Conservation (phyloP, 495 filamentous ascomycete genomes). For the Cercophora scortea region DNA sequence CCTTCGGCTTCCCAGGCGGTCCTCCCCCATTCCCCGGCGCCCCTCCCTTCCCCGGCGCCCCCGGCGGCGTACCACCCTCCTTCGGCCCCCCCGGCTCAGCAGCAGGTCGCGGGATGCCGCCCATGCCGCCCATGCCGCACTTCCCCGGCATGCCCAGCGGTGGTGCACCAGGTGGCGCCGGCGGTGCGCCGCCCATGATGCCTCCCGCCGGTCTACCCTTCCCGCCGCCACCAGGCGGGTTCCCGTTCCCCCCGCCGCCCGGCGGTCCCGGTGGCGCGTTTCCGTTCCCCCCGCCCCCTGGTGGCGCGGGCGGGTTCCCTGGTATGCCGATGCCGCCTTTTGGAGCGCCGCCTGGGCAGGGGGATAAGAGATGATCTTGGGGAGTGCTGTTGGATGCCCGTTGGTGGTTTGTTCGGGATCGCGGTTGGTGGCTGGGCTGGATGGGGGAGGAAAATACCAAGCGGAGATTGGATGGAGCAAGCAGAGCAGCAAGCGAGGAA, state of each 20-base stretch:
- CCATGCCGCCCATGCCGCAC: slow-evolving; percentile 50
- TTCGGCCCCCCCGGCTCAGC: slow-evolving; percentile 2
- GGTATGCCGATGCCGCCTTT: background rate
- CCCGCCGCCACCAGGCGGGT: slow-evolving; percentile 31
- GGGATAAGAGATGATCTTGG: background rate
- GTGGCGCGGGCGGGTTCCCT: background rate
- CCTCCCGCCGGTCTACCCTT: slow-evolving; percentile 31
- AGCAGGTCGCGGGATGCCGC: slow-evolving; percentile 41
- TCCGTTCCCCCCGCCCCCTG: slow-evolving; percentile 21
- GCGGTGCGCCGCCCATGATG: slow-evolving; percentile 24
- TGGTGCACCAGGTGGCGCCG: background rate
- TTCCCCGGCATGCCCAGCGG: slow-evolving; percentile 49
- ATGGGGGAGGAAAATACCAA: too few species aligned
- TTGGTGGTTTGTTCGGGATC: background rate
- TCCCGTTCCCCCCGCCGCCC: slow-evolving; percentile 24
- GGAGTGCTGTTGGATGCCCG: background rate
- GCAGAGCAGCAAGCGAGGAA: too few species aligned
- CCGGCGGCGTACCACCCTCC: slow-evolving; percentile 3
- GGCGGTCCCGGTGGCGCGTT: background rate
- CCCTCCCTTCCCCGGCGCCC: slow-evolving; percentile 9
- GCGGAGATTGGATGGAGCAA: too few species aligned
- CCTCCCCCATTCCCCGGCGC: slow-evolving; percentile 10
- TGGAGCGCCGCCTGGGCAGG: background rate
- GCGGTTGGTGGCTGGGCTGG: too few species aligned
- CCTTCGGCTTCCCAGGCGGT: slow-evolving; percentile 7